Evolutionary conservation across 331 rosid genomes (phyloP).

Genomic region (Erythrophleum ivorense): DNA sequence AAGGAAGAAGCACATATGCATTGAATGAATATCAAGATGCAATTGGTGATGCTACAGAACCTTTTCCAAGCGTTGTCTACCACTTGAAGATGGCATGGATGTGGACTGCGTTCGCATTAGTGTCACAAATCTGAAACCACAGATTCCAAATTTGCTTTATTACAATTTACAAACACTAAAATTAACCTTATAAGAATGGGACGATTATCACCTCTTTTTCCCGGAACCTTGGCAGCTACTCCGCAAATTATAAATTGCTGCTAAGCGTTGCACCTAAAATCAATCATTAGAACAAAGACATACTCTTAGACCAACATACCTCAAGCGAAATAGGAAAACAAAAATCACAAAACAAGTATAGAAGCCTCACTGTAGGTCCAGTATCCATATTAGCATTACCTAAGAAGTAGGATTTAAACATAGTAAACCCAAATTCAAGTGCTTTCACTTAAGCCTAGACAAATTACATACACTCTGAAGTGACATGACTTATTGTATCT

Average conservation of each 20-base stretch:
- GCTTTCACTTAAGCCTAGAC: background rate
- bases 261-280: conserved; percentile 72
- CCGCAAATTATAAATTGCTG: conserved; percentile 66
- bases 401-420: background rate
- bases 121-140: conserved; percentile 75
- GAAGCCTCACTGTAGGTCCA: conserved; percentile 4
- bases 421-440: background rate
- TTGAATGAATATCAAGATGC: conserved; percentile 23
- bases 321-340: background rate
- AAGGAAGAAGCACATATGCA: conserved; percentile 12
- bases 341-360: background rate
- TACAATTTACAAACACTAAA: conserved; percentile 17
- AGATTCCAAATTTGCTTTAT: conserved; percentile 34
- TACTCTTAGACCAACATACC: background rate
- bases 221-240: conserved; percentile 80
- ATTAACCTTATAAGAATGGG: conserved; percentile 7
- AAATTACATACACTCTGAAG: background rate
- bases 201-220: conserved; percentile 64
- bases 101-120: conserved; percentile 71
- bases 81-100: conserved; percentile 77
- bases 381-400: background rate
- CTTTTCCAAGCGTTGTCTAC: conserved; percentile 76
- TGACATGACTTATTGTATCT: background rate
- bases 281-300: conserved; percentile 37
- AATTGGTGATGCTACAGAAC: conserved; percentile 43